Evolutionary conservation across 2,329 filamentous ascomycete species (phyloP).

Genomic region (Aureobasidium sp.): DNA sequence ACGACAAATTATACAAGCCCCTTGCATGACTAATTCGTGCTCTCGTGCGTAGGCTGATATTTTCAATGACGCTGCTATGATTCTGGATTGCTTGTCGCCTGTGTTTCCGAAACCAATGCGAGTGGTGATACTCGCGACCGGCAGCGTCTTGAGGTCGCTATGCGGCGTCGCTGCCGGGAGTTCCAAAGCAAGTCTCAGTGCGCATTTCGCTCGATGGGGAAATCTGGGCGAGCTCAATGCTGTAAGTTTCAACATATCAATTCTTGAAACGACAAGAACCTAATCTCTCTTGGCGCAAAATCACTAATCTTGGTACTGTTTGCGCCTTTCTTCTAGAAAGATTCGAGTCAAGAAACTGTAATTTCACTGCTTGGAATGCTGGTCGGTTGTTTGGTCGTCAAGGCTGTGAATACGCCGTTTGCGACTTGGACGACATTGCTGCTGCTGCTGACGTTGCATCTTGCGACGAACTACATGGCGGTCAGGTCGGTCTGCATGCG

Average conservation of each 20-base stretch:
- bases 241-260: slow-evolving; percentile 34
- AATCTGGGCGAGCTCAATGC: slow-evolving; percentile 93
- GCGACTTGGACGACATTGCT: slow-evolving; percentile 71
- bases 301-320: not conserved
- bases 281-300: not conserved
- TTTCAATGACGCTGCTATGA: slow-evolving; percentile 79
- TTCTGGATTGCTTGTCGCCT: slow-evolving; percentile 78
- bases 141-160: slow-evolving; percentile 57
- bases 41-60: slow-evolving; percentile 54
- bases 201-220: slow-evolving; percentile 80
- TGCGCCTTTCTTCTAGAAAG: slow-evolving; percentile 48
- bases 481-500: slow-evolving; percentile 78
- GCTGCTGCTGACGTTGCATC: slow-evolving; percentile 64
- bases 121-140: slow-evolving; percentile 51
- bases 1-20: not conserved
- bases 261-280: not conserved
- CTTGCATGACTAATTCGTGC: not conserved
- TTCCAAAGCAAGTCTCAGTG: slow-evolving; percentile 82
- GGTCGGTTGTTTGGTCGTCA: slow-evolving; percentile 73
- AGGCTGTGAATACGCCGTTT: slow-evolving; percentile 59
- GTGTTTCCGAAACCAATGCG: slow-evolving; percentile 55
- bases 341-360: slow-evolving; percentile 90
- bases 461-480: slow-evolving; percentile 78
- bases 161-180: slow-evolving; percentile 88
- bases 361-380: slow-evolving; percentile 85